Percentiles rank a stretch among this genome's conserved stretches.
Evolutionary conservation across 441 rosid species (phyloP).

Genomic region (Eruca vesicaria): DNA sequence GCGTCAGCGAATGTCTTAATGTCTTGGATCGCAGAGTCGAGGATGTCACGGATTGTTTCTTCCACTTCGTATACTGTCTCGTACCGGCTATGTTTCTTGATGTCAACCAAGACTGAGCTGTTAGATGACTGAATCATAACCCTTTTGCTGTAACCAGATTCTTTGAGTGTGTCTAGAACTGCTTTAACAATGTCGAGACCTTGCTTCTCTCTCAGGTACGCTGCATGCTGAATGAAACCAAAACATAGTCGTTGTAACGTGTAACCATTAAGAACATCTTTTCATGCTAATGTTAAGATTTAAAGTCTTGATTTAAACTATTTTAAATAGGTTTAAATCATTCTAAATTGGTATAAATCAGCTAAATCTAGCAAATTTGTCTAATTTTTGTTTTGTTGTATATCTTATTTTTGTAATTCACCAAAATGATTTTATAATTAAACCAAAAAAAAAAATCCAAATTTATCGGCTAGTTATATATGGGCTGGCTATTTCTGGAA

Average conservation of each 20-base stretch:
- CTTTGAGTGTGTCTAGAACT: constrained; percentile 47
- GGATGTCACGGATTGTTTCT: constrained; percentile 51
- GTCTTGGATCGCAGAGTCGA: constrained; percentile 43
- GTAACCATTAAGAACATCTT: background rate
- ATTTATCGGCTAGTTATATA: no score
- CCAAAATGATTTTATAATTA: background rate
- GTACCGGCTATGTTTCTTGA: constrained; percentile 46
- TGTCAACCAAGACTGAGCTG: constrained; percentile 59
- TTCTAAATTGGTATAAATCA: background rate
- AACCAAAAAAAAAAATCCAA: no score
- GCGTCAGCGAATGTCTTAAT: constrained; percentile 61
- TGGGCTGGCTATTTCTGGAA: no score
- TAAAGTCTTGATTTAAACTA: background rate
- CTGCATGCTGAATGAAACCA: constrained; percentile 50
- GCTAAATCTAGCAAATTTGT: background rate
- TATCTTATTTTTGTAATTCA: background rate
- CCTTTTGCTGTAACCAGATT: constrained; percentile 49
- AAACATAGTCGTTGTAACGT: background rate
- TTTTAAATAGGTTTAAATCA: background rate
- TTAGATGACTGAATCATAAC: constrained; percentile 75
- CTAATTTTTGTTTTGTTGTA: background rate
- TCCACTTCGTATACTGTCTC: constrained; percentile 63
- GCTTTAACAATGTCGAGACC: constrained; percentile 43
- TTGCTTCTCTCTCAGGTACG: constrained; percentile 58
- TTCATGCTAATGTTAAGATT: background rate